phyloP scores from a whole-genome alignment of 2,329 filamentous ascomycete genomes.

The Alternaria postmessia region DNA sequence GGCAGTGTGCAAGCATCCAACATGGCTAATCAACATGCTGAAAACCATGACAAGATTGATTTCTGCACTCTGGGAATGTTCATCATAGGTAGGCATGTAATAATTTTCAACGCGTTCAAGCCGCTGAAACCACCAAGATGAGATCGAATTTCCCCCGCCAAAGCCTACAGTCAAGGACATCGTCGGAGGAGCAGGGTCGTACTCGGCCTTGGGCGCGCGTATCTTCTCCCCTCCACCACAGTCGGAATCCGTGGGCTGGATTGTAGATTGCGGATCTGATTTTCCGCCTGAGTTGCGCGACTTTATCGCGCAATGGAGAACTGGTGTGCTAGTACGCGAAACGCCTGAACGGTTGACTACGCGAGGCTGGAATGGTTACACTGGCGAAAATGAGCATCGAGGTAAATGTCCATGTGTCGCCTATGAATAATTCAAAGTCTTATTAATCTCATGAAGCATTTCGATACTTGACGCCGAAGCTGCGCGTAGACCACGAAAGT shows the following conservation, averaged over 20 bases:
- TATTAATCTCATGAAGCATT: constrained; percentile 64
- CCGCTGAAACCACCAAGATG: constrained; percentile 65
- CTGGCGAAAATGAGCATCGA: constrained; percentile 70
- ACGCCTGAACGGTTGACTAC: constrained; percentile 78
- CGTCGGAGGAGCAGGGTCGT: constrained; percentile 88
- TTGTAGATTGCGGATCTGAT: constrained; percentile 88
- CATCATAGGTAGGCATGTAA: constrained; percentile 62
- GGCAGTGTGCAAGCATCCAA: constrained; percentile 5
- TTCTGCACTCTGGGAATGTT: constrained; percentile 71
- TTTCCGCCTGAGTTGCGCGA: constrained; percentile 74
- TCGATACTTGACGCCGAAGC: constrained; percentile 86
- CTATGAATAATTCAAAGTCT: background rate
- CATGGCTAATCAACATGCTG: constrained; percentile 11
- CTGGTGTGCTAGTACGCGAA: constrained; percentile 73
- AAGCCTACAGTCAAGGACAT: constrained; percentile 75
- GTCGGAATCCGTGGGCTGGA: constrained; percentile 81
- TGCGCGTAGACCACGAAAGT: constrained; percentile 77
- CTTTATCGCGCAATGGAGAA: constrained; percentile 77
- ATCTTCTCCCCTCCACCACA: constrained; percentile 76
- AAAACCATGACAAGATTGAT: constrained; percentile 51
- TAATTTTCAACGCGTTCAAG: constrained; percentile 17
- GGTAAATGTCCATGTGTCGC: constrained; percentile 41
- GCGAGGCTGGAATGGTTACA: constrained; percentile 89
- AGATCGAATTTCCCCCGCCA: constrained; percentile 84
- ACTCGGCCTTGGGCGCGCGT: constrained; percentile 85